Evolutionary conservation across 768 basidiomycete species (phyloP).

Genomic region (Cytidiella melzeri): DNA sequence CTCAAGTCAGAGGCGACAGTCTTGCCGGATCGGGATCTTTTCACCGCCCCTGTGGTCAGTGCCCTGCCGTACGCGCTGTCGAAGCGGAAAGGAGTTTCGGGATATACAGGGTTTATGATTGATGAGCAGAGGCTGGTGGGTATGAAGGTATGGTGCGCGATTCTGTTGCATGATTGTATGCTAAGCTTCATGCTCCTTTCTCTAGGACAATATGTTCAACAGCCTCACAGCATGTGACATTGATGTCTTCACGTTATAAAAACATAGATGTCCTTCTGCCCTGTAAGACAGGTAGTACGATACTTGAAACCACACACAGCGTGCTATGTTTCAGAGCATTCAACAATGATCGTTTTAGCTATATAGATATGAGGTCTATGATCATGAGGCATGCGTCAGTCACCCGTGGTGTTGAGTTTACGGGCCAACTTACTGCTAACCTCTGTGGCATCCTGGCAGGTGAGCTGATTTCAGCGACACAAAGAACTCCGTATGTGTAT

Average conservation of each 20-base stretch:
- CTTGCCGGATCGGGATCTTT: slow-evolving; percentile 6
- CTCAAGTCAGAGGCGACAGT: neutral
- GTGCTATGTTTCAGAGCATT: too few relatives aligned
- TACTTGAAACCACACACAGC: too few relatives aligned
- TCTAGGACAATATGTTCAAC: neutral
- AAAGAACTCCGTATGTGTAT: too few relatives aligned
- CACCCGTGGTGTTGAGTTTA: too few relatives aligned
- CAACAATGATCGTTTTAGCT: too few relatives aligned
- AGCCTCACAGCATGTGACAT: slow-evolving; percentile 17
- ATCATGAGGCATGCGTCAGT: too few relatives aligned
- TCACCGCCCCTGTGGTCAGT: slow-evolving; percentile 13
- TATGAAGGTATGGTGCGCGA: slow-evolving; percentile 26
- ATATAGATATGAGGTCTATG: too few relatives aligned
- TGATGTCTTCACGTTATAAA: slow-evolving; percentile 32
- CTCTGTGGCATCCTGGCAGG: too few relatives aligned
- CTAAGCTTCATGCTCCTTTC: slow-evolving; percentile 10
- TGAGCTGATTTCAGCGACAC: too few relatives aligned
- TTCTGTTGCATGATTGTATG: neutral
- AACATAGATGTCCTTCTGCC: too few relatives aligned
- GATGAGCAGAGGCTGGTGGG: slow-evolving; percentile 37
- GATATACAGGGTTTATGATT: slow-evolving; percentile 37
- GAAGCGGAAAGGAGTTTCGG: slow-evolving; percentile 6
- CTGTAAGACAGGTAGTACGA: too few relatives aligned
- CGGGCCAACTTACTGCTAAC: too few relatives aligned
- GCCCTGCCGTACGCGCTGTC: slow-evolving; percentile 18